phyloP scores from a whole-genome alignment of 2,329 filamentous ascomycete species.

The Pseudocercospora eumusae region DNA sequence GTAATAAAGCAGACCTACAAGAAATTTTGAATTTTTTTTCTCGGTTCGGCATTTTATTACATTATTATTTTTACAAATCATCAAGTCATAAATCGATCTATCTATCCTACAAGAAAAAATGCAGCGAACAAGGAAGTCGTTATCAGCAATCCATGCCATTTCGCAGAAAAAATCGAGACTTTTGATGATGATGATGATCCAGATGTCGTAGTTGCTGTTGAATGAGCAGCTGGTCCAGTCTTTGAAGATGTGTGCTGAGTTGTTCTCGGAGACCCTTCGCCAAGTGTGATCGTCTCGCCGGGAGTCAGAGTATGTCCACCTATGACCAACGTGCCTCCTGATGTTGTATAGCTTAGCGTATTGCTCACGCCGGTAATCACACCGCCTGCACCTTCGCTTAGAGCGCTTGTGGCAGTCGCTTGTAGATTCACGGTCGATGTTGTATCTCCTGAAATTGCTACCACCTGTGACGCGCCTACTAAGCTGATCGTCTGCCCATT shows the following conservation, averaged over 20 bases:
- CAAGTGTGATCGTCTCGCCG: background rate
- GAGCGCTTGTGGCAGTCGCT: slow-evolving; percentile 1
- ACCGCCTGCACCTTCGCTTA: background rate
- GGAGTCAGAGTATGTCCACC: slow-evolving; percentile 11
- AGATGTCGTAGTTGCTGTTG: background rate
- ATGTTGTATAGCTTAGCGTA: slow-evolving; percentile 1
- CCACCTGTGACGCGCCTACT: slow-evolving; percentile 1
- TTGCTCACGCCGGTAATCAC: slow-evolving; percentile 8
- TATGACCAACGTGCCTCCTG: slow-evolving; percentile 8
- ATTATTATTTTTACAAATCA: background rate
- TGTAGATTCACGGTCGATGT: slow-evolving; percentile 4
- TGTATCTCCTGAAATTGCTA: background rate
- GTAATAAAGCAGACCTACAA: no score
- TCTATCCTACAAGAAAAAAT: background rate
- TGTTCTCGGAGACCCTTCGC: background rate
- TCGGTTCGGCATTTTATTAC: background rate
- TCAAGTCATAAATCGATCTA: background rate
- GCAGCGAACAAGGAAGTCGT: background rate
- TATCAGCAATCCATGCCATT: background rate
- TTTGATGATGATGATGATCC: background rate
- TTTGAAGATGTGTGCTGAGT: background rate
- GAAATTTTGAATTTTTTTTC: no score
- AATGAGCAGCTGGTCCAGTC: background rate
- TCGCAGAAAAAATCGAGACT: background rate
- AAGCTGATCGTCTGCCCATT: slow-evolving; percentile 10